A percentile compares a stretch with the other conserved stretches of the same genome.
phyloP scores from a whole-genome alignment of 225 moss, liverwort and hornwort species.

The Neckera pumila region DNA sequence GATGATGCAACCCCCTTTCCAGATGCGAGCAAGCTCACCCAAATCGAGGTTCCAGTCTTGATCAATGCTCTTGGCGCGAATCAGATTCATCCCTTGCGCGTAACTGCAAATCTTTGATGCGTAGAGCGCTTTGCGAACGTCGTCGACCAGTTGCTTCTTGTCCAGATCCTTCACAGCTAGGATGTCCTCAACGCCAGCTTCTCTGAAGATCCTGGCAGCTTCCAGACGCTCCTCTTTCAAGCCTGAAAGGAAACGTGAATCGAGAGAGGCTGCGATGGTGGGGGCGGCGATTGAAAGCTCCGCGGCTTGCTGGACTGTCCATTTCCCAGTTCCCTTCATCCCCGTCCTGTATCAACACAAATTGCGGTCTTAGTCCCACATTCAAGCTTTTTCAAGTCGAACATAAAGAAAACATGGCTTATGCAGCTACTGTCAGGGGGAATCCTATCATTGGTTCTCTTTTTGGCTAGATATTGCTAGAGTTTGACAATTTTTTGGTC shows the following conservation, averaged over 20 bases:
- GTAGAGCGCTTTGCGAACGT: constrained; percentile 76
- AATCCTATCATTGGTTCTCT: not conserved
- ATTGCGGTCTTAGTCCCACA: not conserved
- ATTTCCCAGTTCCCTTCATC: constrained; percentile 90
- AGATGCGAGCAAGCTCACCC: constrained; percentile 84
- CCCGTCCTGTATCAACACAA: constrained; percentile 28
- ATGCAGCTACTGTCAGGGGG: not conserved
- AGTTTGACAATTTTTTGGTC: not conserved
- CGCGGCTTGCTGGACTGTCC: constrained; percentile 89
- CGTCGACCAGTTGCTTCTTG: constrained; percentile 74
- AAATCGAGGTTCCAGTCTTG: constrained; percentile 66
- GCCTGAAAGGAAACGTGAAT: constrained; percentile 77
- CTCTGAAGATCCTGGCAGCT: constrained; percentile 59
- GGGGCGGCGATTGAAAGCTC: constrained; percentile 86
- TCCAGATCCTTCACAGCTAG: constrained; percentile 53
- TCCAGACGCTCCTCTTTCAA: constrained; percentile 82
- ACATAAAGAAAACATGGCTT: not conserved
- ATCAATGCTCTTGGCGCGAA: constrained; percentile 84
- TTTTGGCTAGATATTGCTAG: not conserved
- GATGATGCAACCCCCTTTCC: constrained; percentile 95
- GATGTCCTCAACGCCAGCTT: constrained; percentile 64
- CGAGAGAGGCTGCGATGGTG: constrained; percentile 78
- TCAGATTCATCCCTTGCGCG: constrained; percentile 91
- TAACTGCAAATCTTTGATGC: constrained; percentile 93
- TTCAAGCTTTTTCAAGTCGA: not conserved